phyloP scores from a whole-genome alignment of 768 basidiomycete species.

The Panus rudis region DNA sequence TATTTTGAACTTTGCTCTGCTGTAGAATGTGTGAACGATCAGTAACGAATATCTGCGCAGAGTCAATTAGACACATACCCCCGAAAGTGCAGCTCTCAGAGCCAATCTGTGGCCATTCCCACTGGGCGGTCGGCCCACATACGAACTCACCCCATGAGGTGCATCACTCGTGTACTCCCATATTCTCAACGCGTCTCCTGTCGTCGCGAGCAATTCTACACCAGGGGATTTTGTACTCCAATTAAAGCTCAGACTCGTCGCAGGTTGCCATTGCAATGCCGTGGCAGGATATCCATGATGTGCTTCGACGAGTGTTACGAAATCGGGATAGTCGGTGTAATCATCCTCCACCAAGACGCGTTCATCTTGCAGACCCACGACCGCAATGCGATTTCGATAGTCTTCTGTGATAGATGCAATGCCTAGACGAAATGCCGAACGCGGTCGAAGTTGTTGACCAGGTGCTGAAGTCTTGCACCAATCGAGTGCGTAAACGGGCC shows the following conservation, averaged over 20 bases:
- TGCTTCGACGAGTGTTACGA: conserved; percentile 76
- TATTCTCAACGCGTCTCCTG: conserved; percentile 86
- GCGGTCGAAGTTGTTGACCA: conserved; percentile 64
- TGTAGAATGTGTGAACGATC: conserved; percentile 18
- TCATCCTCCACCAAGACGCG: conserved; percentile 84
- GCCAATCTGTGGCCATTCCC: conserved; percentile 56
- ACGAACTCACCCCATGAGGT: conserved; percentile 47
- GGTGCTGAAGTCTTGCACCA: conserved; percentile 82
- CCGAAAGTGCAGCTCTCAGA: conserved; percentile 73
- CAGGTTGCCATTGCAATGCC: conserved; percentile 89
- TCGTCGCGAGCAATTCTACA: conserved; percentile 86
- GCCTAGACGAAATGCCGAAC: conserved; percentile 77
- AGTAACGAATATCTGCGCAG: conserved; percentile 8
- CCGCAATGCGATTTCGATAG: conserved; percentile 73
- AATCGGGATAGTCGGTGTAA: conserved; percentile 78
- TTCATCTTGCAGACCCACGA: conserved; percentile 78
- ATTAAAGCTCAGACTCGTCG: conserved; percentile 48
- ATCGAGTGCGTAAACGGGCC: conserved; percentile 81
- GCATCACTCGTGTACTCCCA: conserved; percentile 82
- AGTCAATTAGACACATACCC: conserved; percentile 43
- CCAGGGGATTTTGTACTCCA: conserved; percentile 64
- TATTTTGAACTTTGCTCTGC: conserved; percentile 89
- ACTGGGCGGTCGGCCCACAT: conserved; percentile 60
- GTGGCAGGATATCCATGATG: conserved; percentile 92
- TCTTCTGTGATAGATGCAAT: conserved; percentile 84